Percentiles rank a stretch among this genome's conserved stretches.
Conservation (phyloP, 148 eudicot species). For the Fagopyrum tataricum region DNA sequence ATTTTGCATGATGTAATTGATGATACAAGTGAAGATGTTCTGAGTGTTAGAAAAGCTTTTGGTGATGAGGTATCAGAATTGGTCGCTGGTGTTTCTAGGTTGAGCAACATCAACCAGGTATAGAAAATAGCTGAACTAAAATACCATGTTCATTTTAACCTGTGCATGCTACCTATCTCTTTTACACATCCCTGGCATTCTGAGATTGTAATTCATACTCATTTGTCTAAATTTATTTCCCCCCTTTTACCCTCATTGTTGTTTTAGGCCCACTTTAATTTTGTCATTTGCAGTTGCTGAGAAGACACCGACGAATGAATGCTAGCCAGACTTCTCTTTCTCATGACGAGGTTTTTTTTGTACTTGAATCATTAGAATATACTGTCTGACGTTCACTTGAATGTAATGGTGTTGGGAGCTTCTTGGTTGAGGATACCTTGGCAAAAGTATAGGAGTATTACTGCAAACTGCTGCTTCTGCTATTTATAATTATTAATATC, state of each 20-base stretch:
- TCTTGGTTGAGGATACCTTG: neutral
- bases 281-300: slow-evolving; percentile 50
- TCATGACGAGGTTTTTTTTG: slow-evolving; percentile 50
- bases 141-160: neutral
- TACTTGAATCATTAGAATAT: neutral
- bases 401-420: neutral
- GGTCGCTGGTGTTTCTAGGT: slow-evolving; percentile 92
- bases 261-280: neutral
- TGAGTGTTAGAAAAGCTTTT: slow-evolving; percentile 51
- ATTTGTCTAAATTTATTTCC: neutral
- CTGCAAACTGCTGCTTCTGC: neutral
- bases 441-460: neutral
- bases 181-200: neutral
- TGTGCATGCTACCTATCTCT: neutral
- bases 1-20: slow-evolving; percentile 93
- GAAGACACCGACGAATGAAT: slow-evolving; percentile 79
- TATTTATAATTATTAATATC: too few relatives aligned
- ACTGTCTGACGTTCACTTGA: neutral
- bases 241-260: neutral
- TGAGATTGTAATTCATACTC: neutral
- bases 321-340: slow-evolving; percentile 48
- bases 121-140: neutral
- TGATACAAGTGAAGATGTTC: slow-evolving; percentile 65
- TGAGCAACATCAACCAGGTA: slow-evolving; percentile 92
- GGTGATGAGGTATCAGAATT: slow-evolving; percentile 72